Base-by-base conservation (phyloP, 305 asterid species). In the Euphrasia arctica region DNA sequence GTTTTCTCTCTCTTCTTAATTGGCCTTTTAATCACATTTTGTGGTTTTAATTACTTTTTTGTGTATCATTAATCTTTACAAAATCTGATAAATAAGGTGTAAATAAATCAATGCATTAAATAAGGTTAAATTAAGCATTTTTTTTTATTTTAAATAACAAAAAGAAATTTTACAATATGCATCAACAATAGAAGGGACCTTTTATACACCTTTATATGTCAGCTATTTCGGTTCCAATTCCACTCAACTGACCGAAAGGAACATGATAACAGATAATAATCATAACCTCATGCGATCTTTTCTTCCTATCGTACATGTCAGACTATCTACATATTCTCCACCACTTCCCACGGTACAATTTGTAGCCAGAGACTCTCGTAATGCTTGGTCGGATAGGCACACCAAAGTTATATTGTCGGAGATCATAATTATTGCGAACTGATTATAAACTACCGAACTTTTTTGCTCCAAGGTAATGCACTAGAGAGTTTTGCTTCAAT, bases 381-480 rank as follows among this genome's bases (percentile, higher is more conserved):
- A 42, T 54, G 63, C 51, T 71, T 10, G 59, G 43, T 49, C 48
- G 58, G 22, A 42, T 54, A 12, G 12, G 58, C 49, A 67, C 22
- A 3, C 15, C 51, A 27, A 43, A 49, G 54, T 66, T 42, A 45
- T 25, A 49, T 54, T 11, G 49, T 52, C 51, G 8, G 56, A 58
- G 49, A 73, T 67, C 36, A 54, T 12, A 70, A 49, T 60, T 54
- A 66, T 60, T 63, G 66, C 62, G 70, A 62, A 32, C 14, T 62
- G 67, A 41, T 64, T 58, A 64, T 47, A 51, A 69, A 58, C 72
- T 77, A 83, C 29, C 74, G 62, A 54, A 71, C 74, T 75, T 79
- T 78, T 79, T 77, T 87, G 61, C 78, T 78, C 95, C 95, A 89
- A 66, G 74, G 75, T 66, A 82, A 64, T 61, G 80, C 52, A 69